Evolutionary conservation across 2,329 filamentous ascomycete species (phyloP).

Genomic region (Fusarium coicis): DNA sequence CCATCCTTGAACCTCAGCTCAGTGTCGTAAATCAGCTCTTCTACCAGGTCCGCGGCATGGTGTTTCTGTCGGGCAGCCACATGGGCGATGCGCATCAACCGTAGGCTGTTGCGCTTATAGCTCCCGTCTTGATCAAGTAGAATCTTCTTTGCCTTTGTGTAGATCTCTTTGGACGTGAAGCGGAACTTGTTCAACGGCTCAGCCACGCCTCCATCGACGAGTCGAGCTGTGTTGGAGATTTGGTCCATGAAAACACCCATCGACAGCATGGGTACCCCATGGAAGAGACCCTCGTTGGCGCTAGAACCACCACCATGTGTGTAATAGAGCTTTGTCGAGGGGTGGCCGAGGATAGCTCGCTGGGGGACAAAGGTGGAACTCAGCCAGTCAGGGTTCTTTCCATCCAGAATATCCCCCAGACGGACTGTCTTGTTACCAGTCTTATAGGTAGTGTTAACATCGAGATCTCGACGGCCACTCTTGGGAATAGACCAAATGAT

Average conservation of each 20-base stretch:
- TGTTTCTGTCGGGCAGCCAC: neutral
- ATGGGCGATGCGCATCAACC: neutral
- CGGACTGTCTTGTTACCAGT: neutral
- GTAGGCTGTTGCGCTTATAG: neutral
- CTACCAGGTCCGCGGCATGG: neutral
- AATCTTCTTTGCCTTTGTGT: neutral
- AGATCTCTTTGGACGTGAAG: neutral
- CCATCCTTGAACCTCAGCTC: neutral
- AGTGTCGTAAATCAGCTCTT: neutral
- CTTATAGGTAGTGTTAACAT: neutral
- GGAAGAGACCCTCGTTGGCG: slow-evolving; percentile 53
- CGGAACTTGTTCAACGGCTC: neutral
- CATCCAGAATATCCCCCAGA: neutral
- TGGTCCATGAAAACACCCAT: slow-evolving; percentile 51
- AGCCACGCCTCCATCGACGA: neutral
- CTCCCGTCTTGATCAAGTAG: neutral
- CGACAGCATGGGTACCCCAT: slow-evolving; percentile 47
- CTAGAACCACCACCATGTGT: slow-evolving; percentile 35
- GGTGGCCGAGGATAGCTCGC: neutral
- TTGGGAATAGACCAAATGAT: neutral
- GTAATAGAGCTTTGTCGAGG: neutral
- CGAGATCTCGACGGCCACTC: neutral
- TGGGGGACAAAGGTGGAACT: neutral
- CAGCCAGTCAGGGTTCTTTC: neutral
- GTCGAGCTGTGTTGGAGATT: neutral